Evolutionary conservation across 2,329 filamentous ascomycete genomes (phyloP).

Genomic region (Beauveria rudraprayagi): DNA sequence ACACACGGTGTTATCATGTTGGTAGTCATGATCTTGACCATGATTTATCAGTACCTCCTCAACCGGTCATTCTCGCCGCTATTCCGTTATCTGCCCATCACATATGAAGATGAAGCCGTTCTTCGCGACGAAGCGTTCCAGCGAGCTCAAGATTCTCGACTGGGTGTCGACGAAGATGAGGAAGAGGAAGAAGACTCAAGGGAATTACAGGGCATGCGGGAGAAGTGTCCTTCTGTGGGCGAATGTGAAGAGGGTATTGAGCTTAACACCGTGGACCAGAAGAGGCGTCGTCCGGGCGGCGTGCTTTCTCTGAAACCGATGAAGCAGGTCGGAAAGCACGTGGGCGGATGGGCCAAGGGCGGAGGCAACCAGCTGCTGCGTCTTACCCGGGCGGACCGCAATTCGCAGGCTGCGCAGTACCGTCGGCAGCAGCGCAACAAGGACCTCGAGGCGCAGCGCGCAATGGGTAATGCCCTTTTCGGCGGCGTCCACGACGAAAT

Average conservation of each 20-base stretch:
- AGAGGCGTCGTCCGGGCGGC: slow-evolving; percentile 15
- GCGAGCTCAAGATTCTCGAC: slow-evolving; percentile 62
- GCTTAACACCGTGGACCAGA: slow-evolving; percentile 29
- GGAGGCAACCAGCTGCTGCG: slow-evolving; percentile 42
- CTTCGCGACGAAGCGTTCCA: slow-evolving; percentile 86
- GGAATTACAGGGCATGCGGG: slow-evolving; percentile 19
- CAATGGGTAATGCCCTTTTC: slow-evolving; percentile 74
- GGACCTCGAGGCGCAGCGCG: slow-evolving; percentile 64
- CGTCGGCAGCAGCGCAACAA: slow-evolving; percentile 40
- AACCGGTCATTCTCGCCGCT: slow-evolving; percentile 80
- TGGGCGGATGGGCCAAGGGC: slow-evolving; percentile 29
- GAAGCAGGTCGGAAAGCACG: slow-evolving; percentile 31
- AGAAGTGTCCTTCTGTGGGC: slow-evolving; percentile 21
- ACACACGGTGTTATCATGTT: slow-evolving; percentile 83
- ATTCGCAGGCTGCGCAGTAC: slow-evolving; percentile 37
- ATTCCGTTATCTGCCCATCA: slow-evolving; percentile 84
- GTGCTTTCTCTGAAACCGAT: slow-evolving; percentile 34
- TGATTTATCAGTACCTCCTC: slow-evolving; percentile 69
- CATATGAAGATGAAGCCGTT: slow-evolving; percentile 89
- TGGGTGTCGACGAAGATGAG: slow-evolving; percentile 52
- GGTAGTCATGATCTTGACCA: slow-evolving; percentile 60
- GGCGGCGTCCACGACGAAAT: slow-evolving; percentile 86
- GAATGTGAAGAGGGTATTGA: slow-evolving; percentile 28
- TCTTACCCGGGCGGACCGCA: slow-evolving; percentile 26
- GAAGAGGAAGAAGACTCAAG: slow-evolving; percentile 35